phyloP scores from a whole-genome alignment of 2,329 filamentous ascomycete species.

The Colletotrichum lupini region DNA sequence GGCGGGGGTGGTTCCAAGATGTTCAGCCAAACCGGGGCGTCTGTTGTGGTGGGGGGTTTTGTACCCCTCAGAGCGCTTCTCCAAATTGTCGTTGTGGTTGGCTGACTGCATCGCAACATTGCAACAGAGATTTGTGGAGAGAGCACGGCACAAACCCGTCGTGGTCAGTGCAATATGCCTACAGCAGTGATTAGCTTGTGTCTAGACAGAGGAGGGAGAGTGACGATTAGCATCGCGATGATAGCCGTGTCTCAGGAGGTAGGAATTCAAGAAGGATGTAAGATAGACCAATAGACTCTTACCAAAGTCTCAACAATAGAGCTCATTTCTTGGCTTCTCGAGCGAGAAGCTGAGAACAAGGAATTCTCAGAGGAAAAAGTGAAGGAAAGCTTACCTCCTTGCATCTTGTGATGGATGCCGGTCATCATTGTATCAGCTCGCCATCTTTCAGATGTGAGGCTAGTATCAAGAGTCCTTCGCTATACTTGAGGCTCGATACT shows the following conservation, averaged over 20 bases:
- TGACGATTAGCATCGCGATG: neutral
- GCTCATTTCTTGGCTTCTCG: neutral
- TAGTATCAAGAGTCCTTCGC: neutral
- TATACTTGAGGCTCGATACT: neutral
- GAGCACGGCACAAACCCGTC: neutral
- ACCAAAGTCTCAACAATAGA: neutral
- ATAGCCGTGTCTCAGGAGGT: neutral
- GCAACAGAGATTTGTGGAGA: neutral
- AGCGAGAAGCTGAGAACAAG: neutral
- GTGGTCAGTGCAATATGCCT: neutral
- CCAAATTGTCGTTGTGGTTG: neutral
- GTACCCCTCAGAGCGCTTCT: neutral
- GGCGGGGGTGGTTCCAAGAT: neutral
- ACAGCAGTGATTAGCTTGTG: neutral
- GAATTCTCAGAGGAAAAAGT: neutral
- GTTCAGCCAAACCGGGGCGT: neutral
- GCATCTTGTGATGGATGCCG: too few relatives aligned
- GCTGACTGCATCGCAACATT: neutral
- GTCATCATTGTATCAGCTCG: too few relatives aligned
- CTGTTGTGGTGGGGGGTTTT: neutral
- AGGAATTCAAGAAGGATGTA: neutral
- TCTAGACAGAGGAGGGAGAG: neutral
- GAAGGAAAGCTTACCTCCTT: neutral
- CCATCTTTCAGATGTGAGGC: neutral
- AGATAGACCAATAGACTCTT: neutral